Conservation (phyloP, 2,329 filamentous ascomycete genomes). For the Sordariomycetes sp. region DNA sequence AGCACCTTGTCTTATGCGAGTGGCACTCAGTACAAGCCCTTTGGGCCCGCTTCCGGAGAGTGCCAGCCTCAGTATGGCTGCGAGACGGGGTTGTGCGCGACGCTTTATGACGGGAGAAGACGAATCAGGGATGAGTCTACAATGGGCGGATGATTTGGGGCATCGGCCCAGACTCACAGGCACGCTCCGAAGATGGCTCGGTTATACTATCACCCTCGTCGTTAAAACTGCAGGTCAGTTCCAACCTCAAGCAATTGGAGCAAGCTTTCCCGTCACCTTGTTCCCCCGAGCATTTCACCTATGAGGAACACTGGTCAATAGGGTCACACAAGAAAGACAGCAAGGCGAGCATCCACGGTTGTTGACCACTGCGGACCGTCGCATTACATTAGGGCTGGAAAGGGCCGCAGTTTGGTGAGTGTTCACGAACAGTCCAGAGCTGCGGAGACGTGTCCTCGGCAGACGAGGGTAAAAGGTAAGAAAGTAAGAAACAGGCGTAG, state of each 20-base stretch:
- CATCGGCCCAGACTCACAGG: background rate
- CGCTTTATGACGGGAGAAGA: background rate
- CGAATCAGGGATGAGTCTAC: background rate
- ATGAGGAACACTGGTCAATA: background rate
- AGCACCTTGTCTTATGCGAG: conserved; percentile 30
- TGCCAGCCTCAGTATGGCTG: conserved; percentile 30
- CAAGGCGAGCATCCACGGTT: background rate
- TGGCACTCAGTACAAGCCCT: conserved; percentile 30
- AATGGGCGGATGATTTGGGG: background rate
- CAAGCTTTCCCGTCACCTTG: conserved; percentile 21
- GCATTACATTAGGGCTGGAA: background rate
- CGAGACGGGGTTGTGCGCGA: conserved; percentile 25
- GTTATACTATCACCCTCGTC: background rate
- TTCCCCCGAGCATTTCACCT: conserved; percentile 32
- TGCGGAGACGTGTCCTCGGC: background rate
- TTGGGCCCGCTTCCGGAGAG: conserved; percentile 27
- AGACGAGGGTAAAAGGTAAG: background rate
- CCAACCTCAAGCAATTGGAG: conserved; percentile 24
- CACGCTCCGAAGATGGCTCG: background rate
- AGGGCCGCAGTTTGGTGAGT: background rate
- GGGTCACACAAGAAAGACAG: background rate
- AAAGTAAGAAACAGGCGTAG: too few relatives aligned
- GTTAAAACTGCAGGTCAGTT: conserved; percentile 24
- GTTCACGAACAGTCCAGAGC: background rate
- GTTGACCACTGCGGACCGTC: background rate